These are phyloP conservation scores for Stachybotrys elegans DNA, from an alignment of 2,329 filamentous ascomycete genomes.

Conservation along the genomic window DNA sequence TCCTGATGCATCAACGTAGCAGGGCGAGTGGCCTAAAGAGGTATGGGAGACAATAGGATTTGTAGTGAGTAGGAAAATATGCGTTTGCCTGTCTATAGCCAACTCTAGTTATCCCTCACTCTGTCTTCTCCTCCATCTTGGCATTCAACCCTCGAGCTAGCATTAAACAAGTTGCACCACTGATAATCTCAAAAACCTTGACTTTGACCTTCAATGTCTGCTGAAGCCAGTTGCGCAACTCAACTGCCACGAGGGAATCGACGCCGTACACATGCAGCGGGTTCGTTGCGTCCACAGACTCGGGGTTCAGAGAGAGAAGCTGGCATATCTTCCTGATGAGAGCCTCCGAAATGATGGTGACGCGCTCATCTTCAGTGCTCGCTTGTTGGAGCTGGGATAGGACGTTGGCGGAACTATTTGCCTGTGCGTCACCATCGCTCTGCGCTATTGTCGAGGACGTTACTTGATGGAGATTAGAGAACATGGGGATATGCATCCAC, in stretches of 20 bases:
- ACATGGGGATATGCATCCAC: no score
- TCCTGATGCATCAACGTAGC: no score
- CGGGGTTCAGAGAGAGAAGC: background rate
- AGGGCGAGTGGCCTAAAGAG: no score
- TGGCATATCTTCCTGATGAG: background rate
- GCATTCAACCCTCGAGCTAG: no score
- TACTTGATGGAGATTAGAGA: no score
- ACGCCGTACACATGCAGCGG: background rate
- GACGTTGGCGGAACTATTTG: background rate
- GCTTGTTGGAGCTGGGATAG: background rate
- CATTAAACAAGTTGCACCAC: no score
- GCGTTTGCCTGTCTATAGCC: no score
- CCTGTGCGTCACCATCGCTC: background rate
- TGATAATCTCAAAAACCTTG: background rate
- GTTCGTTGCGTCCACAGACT: background rate
- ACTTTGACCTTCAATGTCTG: background rate
- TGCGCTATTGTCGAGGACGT: background rate
- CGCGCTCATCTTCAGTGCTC: background rate
- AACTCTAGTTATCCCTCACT: no score
- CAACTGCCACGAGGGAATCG: background rate
- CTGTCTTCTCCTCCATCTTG: no score
- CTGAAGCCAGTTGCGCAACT: background rate
- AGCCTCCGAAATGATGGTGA: background rate
- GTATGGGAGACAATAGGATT: no score
- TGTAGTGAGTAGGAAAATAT: no score